Base-by-base conservation (phyloP, 2,329 filamentous ascomycete genomes). In the Pestalotiopsis sp. region DNA sequence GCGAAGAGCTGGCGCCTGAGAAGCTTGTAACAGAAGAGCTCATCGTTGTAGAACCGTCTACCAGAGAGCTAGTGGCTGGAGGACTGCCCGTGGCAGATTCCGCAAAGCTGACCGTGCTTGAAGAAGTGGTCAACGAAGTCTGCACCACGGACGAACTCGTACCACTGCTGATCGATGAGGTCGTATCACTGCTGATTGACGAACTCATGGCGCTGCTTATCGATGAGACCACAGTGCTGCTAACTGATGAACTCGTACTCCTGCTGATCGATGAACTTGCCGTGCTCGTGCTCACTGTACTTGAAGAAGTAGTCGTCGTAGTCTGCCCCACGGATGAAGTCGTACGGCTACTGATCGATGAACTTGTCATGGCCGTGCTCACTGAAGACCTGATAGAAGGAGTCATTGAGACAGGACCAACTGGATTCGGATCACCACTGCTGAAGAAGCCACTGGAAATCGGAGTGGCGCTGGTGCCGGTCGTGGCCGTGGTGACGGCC, bases 391-490 rank as follows among this genome's bases (percentile, higher is more conserved):
- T 58, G 23, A 66, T 49, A 66, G 65, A 68, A 68, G 23, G 64
- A 56, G 64, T 69, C 65, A 66, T 60, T 11, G 66, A 70, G 9
- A 60, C 57, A 12, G 64, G 68, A 11, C 58, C 68, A 23, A 63
- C 39, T 3, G 64, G 64, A 64, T 68, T 66, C 39, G 61, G 61
- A 31, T 64, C 61, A 25, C 61, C 61, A 14, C 14, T 64, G 12
- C 59, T 25, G 4, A 36, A 39, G 6, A 56, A 6, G 3, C 56
- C 65, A 5, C 56, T 49, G 3, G 67, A 25, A 5, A 41, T 38
- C 4, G 39, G n/a, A 36, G 62, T 58, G 17, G 11, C 57, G 14
- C 31, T 60, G 36, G 39, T 64, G 11, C 23, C 23, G 4, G 39
- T 23, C 1, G 39, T 49, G 39, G 31, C 61, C 12, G 61, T 64